phyloP scores from a whole-genome alignment of 345 rosid genomes.

The Murraya paniculata region DNA sequence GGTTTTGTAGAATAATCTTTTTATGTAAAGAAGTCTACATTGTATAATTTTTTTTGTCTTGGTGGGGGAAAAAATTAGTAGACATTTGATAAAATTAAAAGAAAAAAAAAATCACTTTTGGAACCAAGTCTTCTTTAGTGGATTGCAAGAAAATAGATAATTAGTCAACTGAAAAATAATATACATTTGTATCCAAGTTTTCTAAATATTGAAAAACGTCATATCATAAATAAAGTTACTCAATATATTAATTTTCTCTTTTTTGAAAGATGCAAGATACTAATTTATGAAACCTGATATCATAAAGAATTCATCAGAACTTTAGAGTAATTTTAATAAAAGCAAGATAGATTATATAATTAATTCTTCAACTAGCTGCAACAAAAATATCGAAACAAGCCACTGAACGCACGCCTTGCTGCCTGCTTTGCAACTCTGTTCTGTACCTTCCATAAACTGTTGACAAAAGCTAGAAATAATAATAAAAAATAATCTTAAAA shows the following conservation, averaged over 20 bases:
- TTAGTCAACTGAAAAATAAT: neutral
- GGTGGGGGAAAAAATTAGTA: neutral
- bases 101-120: neutral
- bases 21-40: neutral
- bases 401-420: neutral
- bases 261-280: too few species aligned
- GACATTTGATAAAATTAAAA: neutral
- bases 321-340: too few species aligned
- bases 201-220: too few species aligned
- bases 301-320: too few species aligned
- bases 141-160: neutral
- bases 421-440: neutral
- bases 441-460: neutral
- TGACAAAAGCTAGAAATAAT: neutral
- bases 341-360: neutral
- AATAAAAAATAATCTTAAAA: neutral
- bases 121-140: neutral
- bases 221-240: too few species aligned
- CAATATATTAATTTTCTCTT: too few species aligned
- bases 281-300: too few species aligned
- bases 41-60: too few species aligned
- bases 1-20: neutral
- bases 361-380: neutral
- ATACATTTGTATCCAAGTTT: neutral
- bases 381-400: neutral